phyloP scores from a whole-genome alignment of 176 grass and related monocot genomes.

The Calamus simplicifolius region DNA sequence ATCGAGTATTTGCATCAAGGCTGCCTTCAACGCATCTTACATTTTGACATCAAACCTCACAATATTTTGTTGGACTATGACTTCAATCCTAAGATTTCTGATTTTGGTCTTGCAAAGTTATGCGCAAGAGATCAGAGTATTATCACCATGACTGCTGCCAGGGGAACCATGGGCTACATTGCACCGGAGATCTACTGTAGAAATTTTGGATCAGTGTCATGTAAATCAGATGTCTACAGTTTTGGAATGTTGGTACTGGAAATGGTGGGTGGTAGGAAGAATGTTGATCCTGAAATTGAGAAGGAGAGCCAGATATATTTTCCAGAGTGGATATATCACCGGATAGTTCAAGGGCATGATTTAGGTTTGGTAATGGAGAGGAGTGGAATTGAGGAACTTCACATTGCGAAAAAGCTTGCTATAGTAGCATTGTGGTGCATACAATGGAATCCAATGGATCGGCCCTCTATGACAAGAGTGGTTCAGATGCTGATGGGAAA shows the following conservation, averaged over 20 bases:
- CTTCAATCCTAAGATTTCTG: slow-evolving; percentile 4
- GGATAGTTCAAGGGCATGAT: neutral
- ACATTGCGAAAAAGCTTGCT: slow-evolving; percentile 1
- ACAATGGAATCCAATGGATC: slow-evolving; percentile 42
- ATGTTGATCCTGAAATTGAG: neutral
- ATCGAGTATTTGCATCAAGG: slow-evolving; percentile 9
- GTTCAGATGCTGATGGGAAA: slow-evolving; percentile 48
- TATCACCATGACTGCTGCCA: slow-evolving; percentile 3
- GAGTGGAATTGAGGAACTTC: neutral
- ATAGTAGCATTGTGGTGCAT: slow-evolving; percentile 30
- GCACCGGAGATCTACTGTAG: slow-evolving; percentile 7
- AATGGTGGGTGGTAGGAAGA: slow-evolving; percentile 6
- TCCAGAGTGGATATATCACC: slow-evolving; percentile 1
- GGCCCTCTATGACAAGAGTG: slow-evolving; percentile 52
- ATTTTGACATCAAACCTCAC: slow-evolving; percentile 11
- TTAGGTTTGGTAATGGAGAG: neutral
- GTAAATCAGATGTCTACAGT: slow-evolving; percentile 2
- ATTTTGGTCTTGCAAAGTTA: slow-evolving; percentile 2
- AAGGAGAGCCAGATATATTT: slow-evolving; percentile 1
- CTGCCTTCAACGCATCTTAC: slow-evolving; percentile 4
- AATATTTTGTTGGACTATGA: neutral
- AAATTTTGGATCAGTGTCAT: slow-evolving; percentile 7
- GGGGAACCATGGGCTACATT: slow-evolving; percentile 8
- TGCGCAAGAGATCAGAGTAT: slow-evolving; percentile 8
- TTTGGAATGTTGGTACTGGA: slow-evolving; percentile 4